Base-by-base conservation (phyloP, 768 basidiomycete species). In the Leccinum fibrillosum region DNA sequence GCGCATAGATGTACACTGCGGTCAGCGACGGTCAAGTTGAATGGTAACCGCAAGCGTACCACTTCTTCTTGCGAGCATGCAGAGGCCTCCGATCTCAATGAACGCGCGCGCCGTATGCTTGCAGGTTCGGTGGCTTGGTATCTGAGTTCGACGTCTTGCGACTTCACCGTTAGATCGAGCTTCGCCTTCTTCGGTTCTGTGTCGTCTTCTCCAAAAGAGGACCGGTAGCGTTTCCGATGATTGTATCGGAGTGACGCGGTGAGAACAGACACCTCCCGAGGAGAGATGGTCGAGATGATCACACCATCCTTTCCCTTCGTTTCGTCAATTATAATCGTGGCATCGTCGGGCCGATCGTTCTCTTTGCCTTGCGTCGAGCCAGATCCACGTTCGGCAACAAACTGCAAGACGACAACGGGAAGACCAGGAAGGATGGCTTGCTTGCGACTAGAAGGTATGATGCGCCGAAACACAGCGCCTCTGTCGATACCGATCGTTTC, bases 81-180 rank as follows among this genome's bases (percentile, higher is more conserved):
- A 42, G 72, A 65, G 6, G 48, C 5, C 3, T 73, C 66, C 4
- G 78, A 76, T 17, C 69, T 67, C 49, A 80, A 55, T 2, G 78
- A 78, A 17, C 64, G 68, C 0, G 77, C 78, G 25, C 77, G 72
- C 39, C 79, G 72, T 11, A 78, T 19, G 55, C 79, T 80, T 0
- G 78, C 79, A 23, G 77, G 74, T 5, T 66, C 61, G 26, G 60
- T 71, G 3, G 76, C 72, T 19, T 66, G 54, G 23, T 66, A 73
- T 35, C 26, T 49, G 12, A 50, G 35, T 49, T 51, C 51, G 26
- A 25, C 26, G n/a, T 25, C 19, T 39, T 39, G 52, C 7, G 60
- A 58, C 9, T 47, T 6, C 17, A 39, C 7, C 9, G 26, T 28
- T 34, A 35, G 52, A 23, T 64, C 58, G 15, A 62, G 54, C 45